Base-by-base conservation (phyloP, 169 alveolate genomes). In the Cryptosporidium sp. region DNA sequence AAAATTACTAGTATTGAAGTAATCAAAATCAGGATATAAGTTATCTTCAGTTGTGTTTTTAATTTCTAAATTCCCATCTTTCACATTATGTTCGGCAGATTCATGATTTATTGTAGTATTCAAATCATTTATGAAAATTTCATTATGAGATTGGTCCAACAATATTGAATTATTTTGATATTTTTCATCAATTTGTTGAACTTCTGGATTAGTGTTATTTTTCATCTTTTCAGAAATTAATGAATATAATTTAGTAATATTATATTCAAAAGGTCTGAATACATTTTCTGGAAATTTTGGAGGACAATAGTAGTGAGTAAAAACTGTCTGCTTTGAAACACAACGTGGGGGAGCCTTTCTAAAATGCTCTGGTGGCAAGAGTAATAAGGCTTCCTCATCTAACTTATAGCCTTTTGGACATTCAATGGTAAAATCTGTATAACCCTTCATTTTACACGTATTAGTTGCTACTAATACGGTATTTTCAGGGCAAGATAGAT, bases 261-360 rank as follows among this genome's bases (percentile, higher is more conserved):
- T 75, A n/a, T 52, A 35, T 8, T 37, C 52, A 75, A 75, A 75
- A 29, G 86, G 86, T 37, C 86, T 53, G 29, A 52, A 53, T 56
- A 60, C 71, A n/a, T 56, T 21, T 14, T 60, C 72, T 75, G 86
- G 86, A 23, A 75, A 75, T 18, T 23, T 58, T 18, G 86, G 86
- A 8, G 86, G 86, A 9, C 86, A 75, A 35, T 75, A 75, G 44
- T 75, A 75, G 8, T 75, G 86, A 31, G 86, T 75, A 58, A 56
- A 75, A n/a, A 75, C 86, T 23, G 53, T 18, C 56, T 75, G 86
- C 39, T 75, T 75, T 31, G 73, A 53, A 21, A 75, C 72, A 56
- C 86, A 75, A n/a, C 86, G 51, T 60, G 86, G 86, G 31, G 72
- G 86, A 58, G 48, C 69, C 23, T 75, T 75, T n/a, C 53, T 53